These are phyloP conservation scores for Acanthamoeba pearcei DNA, from an alignment of 208 protist genomes.

Conservation along the genomic window DNA sequence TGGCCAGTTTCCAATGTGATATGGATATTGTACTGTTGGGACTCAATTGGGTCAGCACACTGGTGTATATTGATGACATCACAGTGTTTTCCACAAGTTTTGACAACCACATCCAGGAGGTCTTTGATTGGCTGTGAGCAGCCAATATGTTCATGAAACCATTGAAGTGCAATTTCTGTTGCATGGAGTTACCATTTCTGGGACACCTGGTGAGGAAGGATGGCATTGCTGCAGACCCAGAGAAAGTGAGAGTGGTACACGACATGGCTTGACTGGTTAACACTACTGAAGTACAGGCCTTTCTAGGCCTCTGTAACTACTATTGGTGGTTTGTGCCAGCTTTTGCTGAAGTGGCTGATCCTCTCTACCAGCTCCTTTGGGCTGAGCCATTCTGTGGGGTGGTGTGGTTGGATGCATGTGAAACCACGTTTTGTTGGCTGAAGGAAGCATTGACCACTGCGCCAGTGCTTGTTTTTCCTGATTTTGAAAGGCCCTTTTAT, in stretches of 20 bases:
- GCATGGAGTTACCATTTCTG: not conserved
- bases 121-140: not conserved
- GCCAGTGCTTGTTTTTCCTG: not conserved
- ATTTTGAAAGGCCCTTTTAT: not conserved
- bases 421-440: not conserved
- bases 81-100: too few species aligned
- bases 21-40: conserved; percentile 55
- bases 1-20: conserved; percentile 50
- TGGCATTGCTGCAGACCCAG: not conserved
- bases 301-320: conserved; percentile 4
- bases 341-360: not conserved
- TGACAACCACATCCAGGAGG: conserved; percentile 42
- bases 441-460: not conserved
- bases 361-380: not conserved
- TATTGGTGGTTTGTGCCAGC: not conserved
- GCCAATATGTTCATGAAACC: not conserved
- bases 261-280: not conserved
- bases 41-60: not conserved
- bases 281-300: not conserved
- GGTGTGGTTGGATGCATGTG: not conserved
- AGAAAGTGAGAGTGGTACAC: not conserved
- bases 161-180: conserved; percentile 13
- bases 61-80: conserved; percentile 72
- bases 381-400: not conserved
- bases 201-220: conserved; percentile 2